phyloP scores from a whole-genome alignment of 176 grass and related monocot genomes.

The Musa schizocarpa region DNA sequence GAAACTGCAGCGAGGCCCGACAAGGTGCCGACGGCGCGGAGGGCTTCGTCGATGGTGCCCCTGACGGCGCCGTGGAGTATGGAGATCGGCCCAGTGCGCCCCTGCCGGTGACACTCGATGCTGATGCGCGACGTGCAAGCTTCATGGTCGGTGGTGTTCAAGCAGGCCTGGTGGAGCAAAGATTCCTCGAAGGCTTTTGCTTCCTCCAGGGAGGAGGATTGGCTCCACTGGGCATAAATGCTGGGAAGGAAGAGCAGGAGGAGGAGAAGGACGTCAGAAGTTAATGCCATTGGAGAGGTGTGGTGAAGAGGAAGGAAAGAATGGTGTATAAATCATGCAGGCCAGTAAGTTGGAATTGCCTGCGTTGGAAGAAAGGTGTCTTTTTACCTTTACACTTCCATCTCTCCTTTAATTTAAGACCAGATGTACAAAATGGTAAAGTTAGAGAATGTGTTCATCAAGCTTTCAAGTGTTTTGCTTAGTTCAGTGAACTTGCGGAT shows the following conservation, averaged over 20 bases:
- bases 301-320: not conserved
- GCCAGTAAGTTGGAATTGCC: not conserved
- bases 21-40: conserved; percentile 26
- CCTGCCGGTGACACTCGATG: conserved; percentile 24
- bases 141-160: conserved; percentile 33
- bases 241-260: conserved; percentile 6
- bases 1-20: conserved; percentile 39
- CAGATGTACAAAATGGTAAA: not conserved
- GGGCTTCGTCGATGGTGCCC: conserved; percentile 57
- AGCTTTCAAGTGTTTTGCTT: not conserved
- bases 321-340: not conserved
- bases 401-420: not conserved
- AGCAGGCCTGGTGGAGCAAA: conserved; percentile 74
- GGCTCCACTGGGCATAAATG: not conserved
- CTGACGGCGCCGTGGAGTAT: conserved; percentile 67
- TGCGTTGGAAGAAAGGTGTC: conserved; percentile 14
- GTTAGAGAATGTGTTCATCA: not conserved
- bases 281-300: conserved; percentile 17
- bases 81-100: conserved; percentile 39
- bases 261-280: not conserved
- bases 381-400: not conserved
- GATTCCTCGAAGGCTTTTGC: conserved; percentile 65
- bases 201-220: conserved; percentile 30
- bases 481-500: not conserved
- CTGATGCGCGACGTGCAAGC: conserved; percentile 49